Evolutionary conservation across 2,329 filamentous ascomycete species (phyloP).

Genomic region (Incumbomyces delicatus): DNA sequence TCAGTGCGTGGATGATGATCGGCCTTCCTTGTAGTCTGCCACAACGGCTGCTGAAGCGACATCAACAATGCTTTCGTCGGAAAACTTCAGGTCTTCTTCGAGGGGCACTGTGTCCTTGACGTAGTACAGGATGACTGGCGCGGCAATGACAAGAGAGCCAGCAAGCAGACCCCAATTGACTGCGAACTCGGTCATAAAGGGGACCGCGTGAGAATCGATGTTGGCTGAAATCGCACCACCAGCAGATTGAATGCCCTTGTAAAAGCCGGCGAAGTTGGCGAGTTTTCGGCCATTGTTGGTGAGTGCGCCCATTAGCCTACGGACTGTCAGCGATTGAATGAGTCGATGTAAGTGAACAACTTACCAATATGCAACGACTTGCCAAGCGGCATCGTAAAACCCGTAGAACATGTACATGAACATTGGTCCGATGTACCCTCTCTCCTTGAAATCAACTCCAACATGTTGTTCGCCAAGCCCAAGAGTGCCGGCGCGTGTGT

Average conservation of each 20-base stretch:
- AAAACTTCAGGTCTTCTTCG: constrained; percentile 71
- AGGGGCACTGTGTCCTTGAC: constrained; percentile 65
- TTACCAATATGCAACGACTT: constrained; percentile 81
- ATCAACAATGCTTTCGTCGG: constrained; percentile 68
- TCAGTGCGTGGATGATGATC: not conserved
- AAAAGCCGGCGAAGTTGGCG: constrained; percentile 75
- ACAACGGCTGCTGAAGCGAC: constrained; percentile 33
- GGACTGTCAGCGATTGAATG: not conserved
- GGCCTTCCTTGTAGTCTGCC: not conserved
- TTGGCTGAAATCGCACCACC: constrained; percentile 66
- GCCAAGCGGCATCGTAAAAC: constrained; percentile 81
- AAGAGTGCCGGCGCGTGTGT: constrained; percentile 36
- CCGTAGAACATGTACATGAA: constrained; percentile 88
- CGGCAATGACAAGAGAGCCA: constrained; percentile 59
- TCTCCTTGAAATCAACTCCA: constrained; percentile 54
- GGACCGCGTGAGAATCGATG: constrained; percentile 49
- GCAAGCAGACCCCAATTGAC: constrained; percentile 60
- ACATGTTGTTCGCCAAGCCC: constrained; percentile 18
- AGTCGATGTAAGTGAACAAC: constrained; percentile 13
- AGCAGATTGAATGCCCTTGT: constrained; percentile 73
- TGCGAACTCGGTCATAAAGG: constrained; percentile 59
- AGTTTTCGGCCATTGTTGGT: constrained; percentile 79
- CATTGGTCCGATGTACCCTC: constrained; percentile 66
- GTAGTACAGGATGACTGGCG: constrained; percentile 64
- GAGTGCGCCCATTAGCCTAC: constrained; percentile 71